phyloP scores from a whole-genome alignment of 2,329 filamentous ascomycete genomes.

The Pseudocercospora cruenta region DNA sequence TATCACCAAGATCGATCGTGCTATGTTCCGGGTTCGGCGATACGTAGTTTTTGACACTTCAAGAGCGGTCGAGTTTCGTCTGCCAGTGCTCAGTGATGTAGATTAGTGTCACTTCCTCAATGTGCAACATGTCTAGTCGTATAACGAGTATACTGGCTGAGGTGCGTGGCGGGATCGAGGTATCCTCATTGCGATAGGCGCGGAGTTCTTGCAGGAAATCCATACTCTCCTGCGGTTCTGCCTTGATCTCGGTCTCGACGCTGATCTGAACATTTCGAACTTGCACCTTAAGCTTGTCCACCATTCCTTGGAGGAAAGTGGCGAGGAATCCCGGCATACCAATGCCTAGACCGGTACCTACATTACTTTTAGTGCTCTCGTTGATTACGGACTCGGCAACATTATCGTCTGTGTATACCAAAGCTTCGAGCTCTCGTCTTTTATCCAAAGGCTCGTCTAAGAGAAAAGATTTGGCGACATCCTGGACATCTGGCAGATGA shows the following conservation, averaged over 20 bases:
- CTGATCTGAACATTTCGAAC: conserved; percentile 69
- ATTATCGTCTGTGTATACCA: conserved; percentile 59
- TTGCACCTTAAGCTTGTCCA: conserved; percentile 70
- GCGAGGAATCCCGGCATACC: conserved; percentile 72
- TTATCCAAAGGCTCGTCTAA: conserved; percentile 69
- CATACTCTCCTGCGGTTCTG: conserved; percentile 28
- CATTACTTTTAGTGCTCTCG: conserved; percentile 59
- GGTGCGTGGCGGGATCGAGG: no score
- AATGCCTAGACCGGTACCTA: conserved; percentile 72
- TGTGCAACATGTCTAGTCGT: no score
- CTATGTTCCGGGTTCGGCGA: no score
- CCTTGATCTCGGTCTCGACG: conserved; percentile 61
- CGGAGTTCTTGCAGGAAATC: no score
- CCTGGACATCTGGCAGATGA: conserved; percentile 67
- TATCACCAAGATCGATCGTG: no score
- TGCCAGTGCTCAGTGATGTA: no score
- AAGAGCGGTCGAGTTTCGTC: no score
- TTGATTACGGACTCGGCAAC: conserved; percentile 64
- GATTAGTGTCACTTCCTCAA: no score
- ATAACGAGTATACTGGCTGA: no score
- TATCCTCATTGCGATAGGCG: no score
- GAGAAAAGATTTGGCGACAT: conserved; percentile 79
- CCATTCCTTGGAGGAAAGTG: conserved; percentile 72
- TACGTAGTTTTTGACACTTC: no score
- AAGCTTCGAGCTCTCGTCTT: conserved; percentile 69